Evolutionary conservation across 768 basidiomycete species (phyloP).

Genomic region (Russula sp.): DNA sequence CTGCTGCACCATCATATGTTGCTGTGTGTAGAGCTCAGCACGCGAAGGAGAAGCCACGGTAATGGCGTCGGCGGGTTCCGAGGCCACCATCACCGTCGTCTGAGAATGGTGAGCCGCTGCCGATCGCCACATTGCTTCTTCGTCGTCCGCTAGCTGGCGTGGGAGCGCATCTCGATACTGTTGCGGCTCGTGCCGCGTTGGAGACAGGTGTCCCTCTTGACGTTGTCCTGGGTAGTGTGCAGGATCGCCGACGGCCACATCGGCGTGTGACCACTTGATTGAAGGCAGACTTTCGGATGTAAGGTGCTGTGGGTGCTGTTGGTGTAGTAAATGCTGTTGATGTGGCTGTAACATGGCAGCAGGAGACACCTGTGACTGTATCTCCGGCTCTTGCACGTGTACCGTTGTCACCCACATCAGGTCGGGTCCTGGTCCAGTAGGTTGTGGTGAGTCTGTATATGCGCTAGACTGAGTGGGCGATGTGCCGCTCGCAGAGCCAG

Average conservation of each 20-base stretch:
- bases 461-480: constrained; percentile 15
- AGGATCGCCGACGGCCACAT: not conserved
- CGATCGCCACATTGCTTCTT: constrained; percentile 12
- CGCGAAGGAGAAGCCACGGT: not conserved
- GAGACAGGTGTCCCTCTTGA: constrained; percentile 1
- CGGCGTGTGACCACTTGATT: constrained; percentile 5
- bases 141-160: not conserved
- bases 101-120: not conserved
- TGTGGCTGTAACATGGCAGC: constrained; percentile 8
- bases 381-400: constrained; percentile 11
- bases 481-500: not conserved
- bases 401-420: not conserved
- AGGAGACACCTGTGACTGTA: not conserved
- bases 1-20: constrained; percentile 11
- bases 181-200: not conserved
- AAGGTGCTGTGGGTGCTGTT: constrained; percentile 3
- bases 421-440: not conserved
- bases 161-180: not conserved
- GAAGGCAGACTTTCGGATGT: constrained; percentile 1
- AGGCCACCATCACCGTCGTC: not conserved
- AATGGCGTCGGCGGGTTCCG: not conserved
- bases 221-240: constrained; percentile 2
- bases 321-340: constrained; percentile 15
- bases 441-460: constrained; percentile 3
- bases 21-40: not conserved